phyloP scores from a whole-genome alignment of 306 rosid genomes.

The Elaeagnus macrophylla region DNA sequence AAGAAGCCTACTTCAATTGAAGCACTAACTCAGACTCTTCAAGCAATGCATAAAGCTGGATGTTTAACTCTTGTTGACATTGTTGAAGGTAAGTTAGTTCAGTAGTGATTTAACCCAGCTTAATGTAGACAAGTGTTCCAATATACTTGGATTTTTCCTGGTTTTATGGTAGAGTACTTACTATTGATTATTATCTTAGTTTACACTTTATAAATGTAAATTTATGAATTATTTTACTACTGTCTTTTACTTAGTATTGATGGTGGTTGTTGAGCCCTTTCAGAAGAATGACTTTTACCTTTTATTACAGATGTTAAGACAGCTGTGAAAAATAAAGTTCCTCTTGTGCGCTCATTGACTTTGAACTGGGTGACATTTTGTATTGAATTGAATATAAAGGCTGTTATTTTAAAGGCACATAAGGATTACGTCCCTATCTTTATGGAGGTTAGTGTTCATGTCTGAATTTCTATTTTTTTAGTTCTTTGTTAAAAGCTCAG shows the following conservation, averaged over 20 bases:
- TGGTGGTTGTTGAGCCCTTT: not conserved
- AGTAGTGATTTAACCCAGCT: too few species aligned
- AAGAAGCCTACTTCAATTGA: conserved; percentile 75
- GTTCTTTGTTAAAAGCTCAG: not conserved
- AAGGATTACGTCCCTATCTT: conserved; percentile 96
- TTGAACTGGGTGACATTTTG: conserved; percentile 89
- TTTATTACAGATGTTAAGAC: conserved; percentile 66
- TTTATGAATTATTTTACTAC: too few species aligned
- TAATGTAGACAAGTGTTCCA: too few species aligned
- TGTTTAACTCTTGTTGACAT: conserved; percentile 69
- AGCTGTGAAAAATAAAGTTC: conserved; percentile 88
- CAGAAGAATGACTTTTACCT: conserved; percentile 7
- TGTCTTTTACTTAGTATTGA: too few species aligned
- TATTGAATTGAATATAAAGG: conserved; percentile 80
- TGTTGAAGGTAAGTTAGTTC: conserved; percentile 66
- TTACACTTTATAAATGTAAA: too few species aligned
- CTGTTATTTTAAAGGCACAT: conserved; percentile 63
- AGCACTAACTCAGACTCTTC: conserved; percentile 78
- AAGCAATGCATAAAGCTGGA: conserved; percentile 87
- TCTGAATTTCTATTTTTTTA: not conserved
- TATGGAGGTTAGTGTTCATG: conserved; percentile 82
- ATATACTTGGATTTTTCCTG: too few species aligned
- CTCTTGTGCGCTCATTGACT: conserved; percentile 85
- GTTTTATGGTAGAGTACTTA: too few species aligned
- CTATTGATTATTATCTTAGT: too few species aligned